These are phyloP conservation scores for Xylaria sp. DNA, from an alignment of 2,329 filamentous ascomycete genomes.

Conservation along the genomic window DNA sequence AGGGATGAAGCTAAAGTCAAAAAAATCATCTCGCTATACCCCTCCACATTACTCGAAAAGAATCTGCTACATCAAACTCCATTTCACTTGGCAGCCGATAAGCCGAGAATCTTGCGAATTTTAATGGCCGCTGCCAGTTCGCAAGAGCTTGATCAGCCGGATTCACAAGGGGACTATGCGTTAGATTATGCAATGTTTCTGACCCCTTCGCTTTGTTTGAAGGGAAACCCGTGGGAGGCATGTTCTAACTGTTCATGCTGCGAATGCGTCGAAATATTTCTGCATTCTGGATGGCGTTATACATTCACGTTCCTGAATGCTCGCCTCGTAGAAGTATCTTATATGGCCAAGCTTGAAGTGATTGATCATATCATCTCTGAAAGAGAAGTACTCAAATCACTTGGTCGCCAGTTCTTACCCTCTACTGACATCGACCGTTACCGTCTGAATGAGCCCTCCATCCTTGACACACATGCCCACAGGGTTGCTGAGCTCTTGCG, in stretches of 20 bases:
- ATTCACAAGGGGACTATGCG: not conserved
- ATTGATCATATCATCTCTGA: not conserved
- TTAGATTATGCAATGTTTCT: slow-evolving; percentile 5
- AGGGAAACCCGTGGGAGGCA: not conserved
- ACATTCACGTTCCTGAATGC: not conserved
- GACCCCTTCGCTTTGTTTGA: not conserved
- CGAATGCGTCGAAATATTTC: slow-evolving; percentile 13
- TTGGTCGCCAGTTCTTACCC: not conserved
- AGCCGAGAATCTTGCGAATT: slow-evolving; percentile 1
- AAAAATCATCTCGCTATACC: not conserved
- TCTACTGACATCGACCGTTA: not conserved
- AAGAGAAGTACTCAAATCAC: not conserved
- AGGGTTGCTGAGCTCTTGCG: slow-evolving; percentile 9
- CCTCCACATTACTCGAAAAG: not conserved
- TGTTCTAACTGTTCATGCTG: slow-evolving; percentile 8
- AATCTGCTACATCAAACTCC: not conserved
- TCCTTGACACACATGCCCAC: slow-evolving; percentile 10
- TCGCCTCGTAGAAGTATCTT: not conserved
- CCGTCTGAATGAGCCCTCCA: not conserved
- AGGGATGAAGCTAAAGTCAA: slow-evolving; percentile 6
- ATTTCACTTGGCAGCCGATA: slow-evolving; percentile 7
- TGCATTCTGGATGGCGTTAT: not conserved
- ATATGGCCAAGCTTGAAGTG: not conserved
- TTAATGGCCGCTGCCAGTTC: not conserved
- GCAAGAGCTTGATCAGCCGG: not conserved